Base-by-base conservation (phyloP, 495 filamentous ascomycete species). In the Xylaria curta region DNA sequence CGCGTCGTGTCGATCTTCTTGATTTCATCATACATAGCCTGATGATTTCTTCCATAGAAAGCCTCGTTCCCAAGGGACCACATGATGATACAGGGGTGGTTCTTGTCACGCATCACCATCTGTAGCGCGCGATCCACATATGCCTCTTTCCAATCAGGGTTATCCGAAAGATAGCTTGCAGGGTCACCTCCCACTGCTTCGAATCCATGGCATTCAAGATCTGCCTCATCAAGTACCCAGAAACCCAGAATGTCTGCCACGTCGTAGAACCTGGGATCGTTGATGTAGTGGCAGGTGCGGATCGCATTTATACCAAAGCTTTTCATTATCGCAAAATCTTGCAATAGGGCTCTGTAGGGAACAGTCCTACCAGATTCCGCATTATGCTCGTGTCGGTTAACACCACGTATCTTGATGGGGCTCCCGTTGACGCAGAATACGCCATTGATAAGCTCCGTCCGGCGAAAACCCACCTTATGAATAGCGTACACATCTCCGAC, bases 1-100 rank as follows among this genome's bases (percentile, higher is more conserved):
- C 91, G 82, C 3, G 83, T 89, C 3, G 75, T 73, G 74, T 94
- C 91, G 47, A 84, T 79, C 8, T 75, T 69, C 67, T 88, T 89
- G 73, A 89, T 87, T 70, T 82, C 91, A 8, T 89, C 82, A 69
- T 90, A 89, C 91, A 94, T 94, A 9, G 87, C 88, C 17, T 78
- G 81, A 70, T 91, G 88, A 72, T 93, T 93, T 21, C 85, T 82
- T 4, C 91, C 91, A 70, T 91, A 92, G 73, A 90, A 92, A 0
- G 91, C 84, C 70, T 93, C 91, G 66, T 93, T 94, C 0, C 91
- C 92, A 2, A 94, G 83, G 44, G 86, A 89, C 92, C 92, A 94
- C 72, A 94, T 88, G 38, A 93, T 87, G 17, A 94, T 82, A 69
- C 82, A 88, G 4, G 91, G 79, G 63, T 91, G 87, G 73, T 92